These are phyloP conservation scores for Backusella morwellensis DNA, from an alignment of 192 early-diverging fungal genomes.

Conservation along the genomic window DNA sequence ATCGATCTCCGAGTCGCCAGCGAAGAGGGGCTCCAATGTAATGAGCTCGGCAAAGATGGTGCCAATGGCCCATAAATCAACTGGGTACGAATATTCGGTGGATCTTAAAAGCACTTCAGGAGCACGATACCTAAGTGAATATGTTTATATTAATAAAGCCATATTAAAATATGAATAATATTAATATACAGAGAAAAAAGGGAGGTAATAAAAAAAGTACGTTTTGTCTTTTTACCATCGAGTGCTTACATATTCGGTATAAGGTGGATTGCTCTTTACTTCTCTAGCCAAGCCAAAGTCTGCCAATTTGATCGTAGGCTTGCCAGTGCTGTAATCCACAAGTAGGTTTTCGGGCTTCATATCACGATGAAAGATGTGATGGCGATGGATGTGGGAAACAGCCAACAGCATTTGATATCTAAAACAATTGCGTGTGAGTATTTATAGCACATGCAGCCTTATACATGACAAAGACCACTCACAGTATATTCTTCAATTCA, in stretches of 20 bases:
- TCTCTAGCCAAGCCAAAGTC: slow-evolving; percentile 86
- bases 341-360: slow-evolving; percentile 71
- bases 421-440: neutral
- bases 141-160: neutral
- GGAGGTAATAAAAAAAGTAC: neutral
- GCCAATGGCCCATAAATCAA: slow-evolving; percentile 96
- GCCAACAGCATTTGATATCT: slow-evolving; percentile 88
- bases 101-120: slow-evolving; percentile 91
- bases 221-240: slow-evolving; percentile 62
- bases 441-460: neutral
- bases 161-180: neutral
- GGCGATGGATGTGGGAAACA: slow-evolving; percentile 86
- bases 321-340: slow-evolving; percentile 49
- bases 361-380: slow-evolving; percentile 87
- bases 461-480: slow-evolving; percentile 23
- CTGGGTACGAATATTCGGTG: slow-evolving; percentile 82
- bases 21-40: slow-evolving; percentile 86
- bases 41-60: slow-evolving; percentile 90
- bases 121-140: slow-evolving; percentile 58
- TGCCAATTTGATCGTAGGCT: slow-evolving; percentile 54
- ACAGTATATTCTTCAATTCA: slow-evolving; percentile 77
- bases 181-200: neutral
- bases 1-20: slow-evolving; percentile 90
- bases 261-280: slow-evolving; percentile 81
- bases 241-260: slow-evolving; percentile 97